These are phyloP conservation scores for Xanthoconium separans DNA, from an alignment of 1,284 basidiomycete species.

Conservation along the genomic window DNA sequence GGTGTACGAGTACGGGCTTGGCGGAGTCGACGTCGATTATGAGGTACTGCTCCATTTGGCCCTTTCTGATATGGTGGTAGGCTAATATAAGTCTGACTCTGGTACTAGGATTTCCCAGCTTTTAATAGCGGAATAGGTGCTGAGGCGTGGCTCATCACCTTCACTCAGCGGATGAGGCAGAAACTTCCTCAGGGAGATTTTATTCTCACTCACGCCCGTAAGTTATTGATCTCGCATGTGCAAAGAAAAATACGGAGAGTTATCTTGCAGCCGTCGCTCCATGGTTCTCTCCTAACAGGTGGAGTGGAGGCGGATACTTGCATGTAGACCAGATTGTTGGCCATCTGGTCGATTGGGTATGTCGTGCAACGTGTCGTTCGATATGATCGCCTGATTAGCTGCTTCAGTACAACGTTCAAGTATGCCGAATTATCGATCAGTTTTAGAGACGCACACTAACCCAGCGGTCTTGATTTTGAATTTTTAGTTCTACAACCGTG, in stretches of 20 bases:
- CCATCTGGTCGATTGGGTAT: constrained; percentile 1
- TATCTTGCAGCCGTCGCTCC: not conserved
- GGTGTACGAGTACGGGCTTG: not conserved
- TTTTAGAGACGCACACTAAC: not conserved
- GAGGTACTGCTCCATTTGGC: not conserved
- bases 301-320: constrained; percentile 1
- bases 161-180: not conserved
- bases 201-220: not conserved
- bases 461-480: not conserved
- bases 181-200: constrained; percentile 2
- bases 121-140: not conserved
- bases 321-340: not conserved
- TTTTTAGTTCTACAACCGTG: no score
- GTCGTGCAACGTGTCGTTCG: not conserved
- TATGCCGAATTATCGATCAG: not conserved
- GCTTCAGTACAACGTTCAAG: constrained; percentile 4
- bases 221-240: not conserved
- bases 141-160: not conserved
- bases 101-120: not conserved
- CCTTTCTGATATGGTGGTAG: no score
- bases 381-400: not conserved
- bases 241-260: not conserved
- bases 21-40: constrained; percentile 2
- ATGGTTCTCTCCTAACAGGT: constrained; percentile 1
- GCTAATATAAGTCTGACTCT: not conserved